Percentiles rank a stretch among this genome's conserved stretches.
Evolutionary conservation across 352 stramenopile genomes (phyloP).

Genomic region (Pythium graminicola): DNA sequence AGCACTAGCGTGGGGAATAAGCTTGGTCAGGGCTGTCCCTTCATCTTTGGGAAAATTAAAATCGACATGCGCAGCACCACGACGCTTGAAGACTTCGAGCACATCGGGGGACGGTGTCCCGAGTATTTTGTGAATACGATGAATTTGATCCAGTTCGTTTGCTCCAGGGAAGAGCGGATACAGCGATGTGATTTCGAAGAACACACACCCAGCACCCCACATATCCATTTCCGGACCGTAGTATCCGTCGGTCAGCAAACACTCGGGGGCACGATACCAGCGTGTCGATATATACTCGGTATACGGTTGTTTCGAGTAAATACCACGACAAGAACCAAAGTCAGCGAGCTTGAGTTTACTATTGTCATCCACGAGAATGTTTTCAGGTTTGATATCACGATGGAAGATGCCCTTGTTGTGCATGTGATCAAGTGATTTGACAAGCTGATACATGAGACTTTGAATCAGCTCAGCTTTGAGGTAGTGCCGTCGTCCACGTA

Average conservation of each 20-base stretch:
- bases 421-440: conserved; percentile 95
- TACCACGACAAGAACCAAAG: conserved; percentile 93
- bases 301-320: conserved; percentile 95
- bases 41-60: conserved; percentile 90
- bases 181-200: conserved; percentile 94
- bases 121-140: conserved; percentile 93
- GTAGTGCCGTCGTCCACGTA: conserved; percentile 84
- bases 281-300: conserved; percentile 96
- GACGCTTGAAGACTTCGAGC: conserved; percentile 86
- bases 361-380: conserved; percentile 90
- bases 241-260: conserved; percentile 93
- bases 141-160: conserved; percentile 95
- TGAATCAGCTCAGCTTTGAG: conserved; percentile 79
- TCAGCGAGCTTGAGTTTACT: conserved; percentile 90
- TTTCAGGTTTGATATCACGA: conserved; percentile 95
- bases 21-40: conserved; percentile 71
- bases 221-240: conserved; percentile 96
- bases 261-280: conserved; percentile 95
- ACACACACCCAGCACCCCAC: conserved; percentile 93
- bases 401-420: conserved; percentile 97
- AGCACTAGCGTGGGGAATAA: conserved; percentile 85
- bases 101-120: conserved; percentile 84
- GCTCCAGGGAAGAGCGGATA: conserved; percentile 93
- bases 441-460: conserved; percentile 89
- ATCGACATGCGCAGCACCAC: conserved; percentile 89